A percentile compares a stretch with the other conserved stretches of the same genome.
Conservation (phyloP, 257 asterid genomes). For the Leonotis leonurus region DNA sequence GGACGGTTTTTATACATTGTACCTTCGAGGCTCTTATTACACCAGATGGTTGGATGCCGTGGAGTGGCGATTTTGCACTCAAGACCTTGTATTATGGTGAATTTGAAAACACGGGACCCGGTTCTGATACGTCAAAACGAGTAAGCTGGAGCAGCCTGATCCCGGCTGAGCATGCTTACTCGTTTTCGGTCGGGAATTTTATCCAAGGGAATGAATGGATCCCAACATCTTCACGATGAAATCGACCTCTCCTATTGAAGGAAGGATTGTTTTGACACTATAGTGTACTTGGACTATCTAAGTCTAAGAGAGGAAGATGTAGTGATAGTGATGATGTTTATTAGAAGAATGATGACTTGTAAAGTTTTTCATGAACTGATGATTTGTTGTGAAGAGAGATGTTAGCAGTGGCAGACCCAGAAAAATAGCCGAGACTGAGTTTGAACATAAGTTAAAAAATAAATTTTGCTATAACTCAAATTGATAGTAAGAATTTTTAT, state of each 20-base stretch:
- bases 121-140: slow-evolving; percentile 17
- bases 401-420: no score
- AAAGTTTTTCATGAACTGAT: no score
- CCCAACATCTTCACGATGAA: slow-evolving; percentile 17
- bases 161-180: slow-evolving; percentile 24
- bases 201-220: slow-evolving; percentile 46
- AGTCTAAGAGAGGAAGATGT: background rate
- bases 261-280: background rate
- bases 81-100: slow-evolving; percentile 48
- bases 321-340: background rate
- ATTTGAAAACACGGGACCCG: slow-evolving; percentile 22
- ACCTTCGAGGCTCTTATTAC: no score
- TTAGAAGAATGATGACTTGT: background rate
- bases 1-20: no score
- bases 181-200: slow-evolving; percentile 36
- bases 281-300: background rate
- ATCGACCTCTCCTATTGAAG: background rate
- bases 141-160: slow-evolving; percentile 39
- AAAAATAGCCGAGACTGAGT: no score
- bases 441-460: no score
- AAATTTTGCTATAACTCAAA: no score
- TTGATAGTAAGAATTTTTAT: no score
- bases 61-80: no score
- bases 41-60: no score
- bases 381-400: no score